Base-by-base conservation (phyloP, 371 early-diverging fungal genomes). In the Mortierella sp. region DNA sequence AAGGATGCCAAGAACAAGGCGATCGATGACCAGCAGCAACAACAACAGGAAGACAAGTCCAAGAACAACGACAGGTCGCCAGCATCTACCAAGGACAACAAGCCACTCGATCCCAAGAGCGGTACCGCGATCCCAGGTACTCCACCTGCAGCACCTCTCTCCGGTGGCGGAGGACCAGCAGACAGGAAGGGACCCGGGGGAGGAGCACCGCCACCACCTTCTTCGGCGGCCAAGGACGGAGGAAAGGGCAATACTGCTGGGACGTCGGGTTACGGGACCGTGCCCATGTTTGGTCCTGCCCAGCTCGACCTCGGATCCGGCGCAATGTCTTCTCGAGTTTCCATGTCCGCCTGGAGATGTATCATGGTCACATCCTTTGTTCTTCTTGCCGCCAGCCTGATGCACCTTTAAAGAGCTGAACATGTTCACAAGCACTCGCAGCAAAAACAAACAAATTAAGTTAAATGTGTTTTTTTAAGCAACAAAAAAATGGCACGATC, bases 221-320 rank as follows among this genome's bases (percentile, higher is more conserved):
- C 67, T 8, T 48, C 48, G 9, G 48, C 16, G 7, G 37, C 43
- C 14, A 44, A 70, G 53, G 68, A 63, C 19, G 34, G 37, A 11
- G 65, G 53, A 11, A 44, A 66, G 53, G 64, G 43, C 10, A n/a
- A 29, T 2, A 24, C 53, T 8, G 44, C 61, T 50, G 61, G 22
- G 4, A 73, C 22, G 37, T 19, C 31, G 19, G 61, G 67, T 1
- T 82, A 74, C 26, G 83, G 78, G 14, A 75, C 70, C 1, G 83
- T 82, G 24, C 83, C 83, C 0, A 78, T 82, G 83, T 82, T 82
- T 78, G 78, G 83, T 0, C 83, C 83, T 44, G 83, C 83, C 13
- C 83, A 82, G 39, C 64, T 82, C 41, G 83, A 82, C 44, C 64
- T 78, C 5, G 78, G 70, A 22, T 66, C 73, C n/a, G 73, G 40